Conservation (phyloP, 75 land plant genomes). For the Sequoiadendron giganteum region DNA sequence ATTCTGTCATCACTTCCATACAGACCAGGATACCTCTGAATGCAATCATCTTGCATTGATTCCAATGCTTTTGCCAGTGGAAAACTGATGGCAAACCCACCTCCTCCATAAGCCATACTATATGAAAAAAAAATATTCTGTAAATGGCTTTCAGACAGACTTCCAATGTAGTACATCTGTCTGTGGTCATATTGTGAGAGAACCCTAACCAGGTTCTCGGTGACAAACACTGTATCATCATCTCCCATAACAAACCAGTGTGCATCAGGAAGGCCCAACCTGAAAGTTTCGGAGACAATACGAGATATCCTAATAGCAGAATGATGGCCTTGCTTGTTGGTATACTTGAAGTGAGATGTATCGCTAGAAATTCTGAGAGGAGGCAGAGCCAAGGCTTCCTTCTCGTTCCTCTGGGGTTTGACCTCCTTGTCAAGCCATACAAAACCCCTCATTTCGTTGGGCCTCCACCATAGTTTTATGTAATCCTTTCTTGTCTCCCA, state of each 20-base stretch:
- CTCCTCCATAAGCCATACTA: constrained; percentile 81
- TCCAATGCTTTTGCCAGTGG: constrained; percentile 52
- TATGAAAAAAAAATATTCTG: constrained; percentile 67
- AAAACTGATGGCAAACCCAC: constrained; percentile 75
- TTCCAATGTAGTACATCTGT: constrained; percentile 70
- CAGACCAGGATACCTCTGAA: constrained; percentile 63
- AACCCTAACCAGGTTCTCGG: constrained; percentile 67
- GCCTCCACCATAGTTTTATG: constrained; percentile 68
- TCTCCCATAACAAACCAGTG: constrained; percentile 88
- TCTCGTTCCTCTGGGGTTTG: not conserved
- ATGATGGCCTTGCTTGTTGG: constrained; percentile 46
- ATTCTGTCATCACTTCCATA: constrained; percentile 86
- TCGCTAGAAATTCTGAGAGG: constrained; percentile 46
- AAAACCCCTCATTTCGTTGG: constrained; percentile 54
- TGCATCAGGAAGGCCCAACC: constrained; percentile 47
- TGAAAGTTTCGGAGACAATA: constrained; percentile 55
- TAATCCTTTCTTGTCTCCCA: constrained; percentile 63
- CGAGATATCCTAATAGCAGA: constrained; percentile 63
- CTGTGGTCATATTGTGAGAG: constrained; percentile 65
- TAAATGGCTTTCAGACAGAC: constrained; percentile 56
- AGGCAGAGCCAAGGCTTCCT: constrained; percentile 23
- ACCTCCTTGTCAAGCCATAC: constrained; percentile 65
- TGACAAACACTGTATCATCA: constrained; percentile 77
- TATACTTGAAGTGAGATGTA: constrained; percentile 55
- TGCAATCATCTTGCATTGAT: constrained; percentile 64